A percentile compares a stretch with the other conserved stretches of the same genome.
Evolutionary conservation across 2,329 filamentous ascomycete genomes (phyloP).

Genomic region (Dothistroma pini): DNA sequence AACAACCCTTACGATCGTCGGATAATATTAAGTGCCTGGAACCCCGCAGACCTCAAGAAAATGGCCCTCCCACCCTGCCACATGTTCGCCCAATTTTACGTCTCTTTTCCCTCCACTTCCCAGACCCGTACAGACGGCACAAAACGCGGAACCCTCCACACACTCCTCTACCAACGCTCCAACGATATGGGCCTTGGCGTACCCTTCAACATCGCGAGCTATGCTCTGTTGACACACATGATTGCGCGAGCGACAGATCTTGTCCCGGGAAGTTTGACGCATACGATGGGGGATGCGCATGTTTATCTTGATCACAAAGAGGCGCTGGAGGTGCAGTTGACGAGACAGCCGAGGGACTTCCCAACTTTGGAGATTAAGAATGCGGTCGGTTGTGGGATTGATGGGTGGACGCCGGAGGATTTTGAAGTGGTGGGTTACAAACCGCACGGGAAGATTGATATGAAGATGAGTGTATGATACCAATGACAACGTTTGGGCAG

Average conservation of each 20-base stretch:
- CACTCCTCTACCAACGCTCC: conserved; percentile 85
- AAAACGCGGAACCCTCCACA: conserved; percentile 69
- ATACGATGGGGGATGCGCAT: conserved; percentile 98
- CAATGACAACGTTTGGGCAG: not conserved
- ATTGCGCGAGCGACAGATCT: conserved; percentile 82
- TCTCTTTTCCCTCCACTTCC: conserved; percentile 60
- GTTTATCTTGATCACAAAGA: conserved; percentile 92
- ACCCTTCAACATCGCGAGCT: conserved; percentile 95
- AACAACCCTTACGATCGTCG: conserved; percentile 82
- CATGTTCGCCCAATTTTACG: conserved; percentile 97
- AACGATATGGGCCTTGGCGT: conserved; percentile 98
- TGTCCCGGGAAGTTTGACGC: conserved; percentile 80
- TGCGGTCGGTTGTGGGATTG: conserved; percentile 69
- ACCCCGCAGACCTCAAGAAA: conserved; percentile 75
- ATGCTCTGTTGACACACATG: conserved; percentile 93
- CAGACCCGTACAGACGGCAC: conserved; percentile 30
- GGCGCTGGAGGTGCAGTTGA: conserved; percentile 74
- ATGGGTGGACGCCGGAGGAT: conserved; percentile 86
- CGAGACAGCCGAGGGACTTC: conserved; percentile 75
- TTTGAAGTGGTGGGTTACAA: conserved; percentile 85
- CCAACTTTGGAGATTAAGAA: conserved; percentile 71
- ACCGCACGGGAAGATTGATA: conserved; percentile 85
- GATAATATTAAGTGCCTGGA: conserved; percentile 92
- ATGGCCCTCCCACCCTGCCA: conserved; percentile 96
- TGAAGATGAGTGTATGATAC: conserved; percentile 88